Evolutionary conservation across 257 asterid species (phyloP).

Genomic region (Coffea eugenioides): DNA sequence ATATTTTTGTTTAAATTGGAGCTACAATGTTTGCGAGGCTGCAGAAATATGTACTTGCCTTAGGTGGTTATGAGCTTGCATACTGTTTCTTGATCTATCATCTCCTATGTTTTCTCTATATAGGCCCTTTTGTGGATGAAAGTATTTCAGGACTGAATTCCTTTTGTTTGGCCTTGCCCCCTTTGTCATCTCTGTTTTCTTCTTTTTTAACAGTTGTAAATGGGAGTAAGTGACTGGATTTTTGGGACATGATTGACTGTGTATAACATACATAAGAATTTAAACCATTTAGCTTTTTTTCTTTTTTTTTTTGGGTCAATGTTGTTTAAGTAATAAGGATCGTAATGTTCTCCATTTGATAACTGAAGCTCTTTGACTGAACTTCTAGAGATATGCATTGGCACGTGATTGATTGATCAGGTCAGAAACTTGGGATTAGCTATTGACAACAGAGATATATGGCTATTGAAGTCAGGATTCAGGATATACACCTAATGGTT

Average conservation of each 20-base stretch:
- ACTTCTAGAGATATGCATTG: neutral
- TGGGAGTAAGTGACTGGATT: neutral
- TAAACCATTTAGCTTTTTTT: neutral
- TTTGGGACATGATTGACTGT: neutral
- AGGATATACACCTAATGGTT: neutral
- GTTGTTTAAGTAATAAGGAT: neutral
- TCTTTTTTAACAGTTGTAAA: neutral
- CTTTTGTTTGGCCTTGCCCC: neutral
- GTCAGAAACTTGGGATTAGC: neutral
- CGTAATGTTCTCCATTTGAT: neutral
- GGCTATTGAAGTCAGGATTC: neutral
- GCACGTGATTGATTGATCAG: neutral
- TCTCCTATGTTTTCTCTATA: neutral
- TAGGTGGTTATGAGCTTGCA: too few relatives aligned
- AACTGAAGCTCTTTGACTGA: neutral
- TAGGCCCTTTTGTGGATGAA: neutral
- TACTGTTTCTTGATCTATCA: neutral
- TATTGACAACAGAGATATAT: neutral
- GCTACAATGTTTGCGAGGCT: neutral
- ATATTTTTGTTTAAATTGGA: neutral
- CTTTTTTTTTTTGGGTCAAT: neutral
- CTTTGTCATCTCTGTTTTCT: neutral
- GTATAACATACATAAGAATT: neutral
- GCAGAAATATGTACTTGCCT: neutral
- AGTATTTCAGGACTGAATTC: neutral